Evolutionary conservation across 768 basidiomycete genomes (phyloP).

Genomic region (Tulasnella sp.): DNA sequence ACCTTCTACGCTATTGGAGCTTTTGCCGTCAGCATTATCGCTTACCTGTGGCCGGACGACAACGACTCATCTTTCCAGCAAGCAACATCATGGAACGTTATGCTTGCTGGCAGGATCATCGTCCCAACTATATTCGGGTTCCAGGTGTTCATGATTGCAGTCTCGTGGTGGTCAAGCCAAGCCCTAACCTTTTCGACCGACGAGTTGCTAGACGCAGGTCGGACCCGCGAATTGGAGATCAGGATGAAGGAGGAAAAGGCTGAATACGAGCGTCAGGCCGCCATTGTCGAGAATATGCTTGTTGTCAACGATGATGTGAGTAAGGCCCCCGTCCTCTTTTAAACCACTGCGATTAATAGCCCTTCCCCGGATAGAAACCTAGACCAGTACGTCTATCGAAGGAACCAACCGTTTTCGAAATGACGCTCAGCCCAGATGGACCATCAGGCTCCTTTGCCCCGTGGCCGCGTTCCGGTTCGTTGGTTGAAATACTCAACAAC

Average conservation of each 20-base stretch:
- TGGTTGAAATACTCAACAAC: constrained; percentile 3
- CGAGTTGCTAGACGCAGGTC: constrained; percentile 19
- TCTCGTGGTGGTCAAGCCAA: constrained; percentile 25
- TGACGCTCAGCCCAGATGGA: neutral
- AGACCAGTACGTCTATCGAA: neutral
- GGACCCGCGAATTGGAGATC: neutral
- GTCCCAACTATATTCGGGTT: constrained; percentile 18
- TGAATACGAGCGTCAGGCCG: neutral
- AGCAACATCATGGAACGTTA: neutral
- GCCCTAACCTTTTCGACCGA: constrained; percentile 30
- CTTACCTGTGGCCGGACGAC: constrained; percentile 26
- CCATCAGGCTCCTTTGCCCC: neutral
- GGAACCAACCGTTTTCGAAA: neutral
- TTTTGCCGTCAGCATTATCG: constrained; percentile 27
- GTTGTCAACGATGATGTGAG: neutral
- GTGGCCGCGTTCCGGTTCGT: neutral
- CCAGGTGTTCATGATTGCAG: constrained; percentile 21
- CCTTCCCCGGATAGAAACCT: neutral
- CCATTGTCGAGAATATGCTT: constrained; percentile 6
- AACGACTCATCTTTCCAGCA: neutral
- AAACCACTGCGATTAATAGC: neutral
- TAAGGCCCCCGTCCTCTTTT: neutral
- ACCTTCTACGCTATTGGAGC: constrained; percentile 26
- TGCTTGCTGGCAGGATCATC: constrained; percentile 7
- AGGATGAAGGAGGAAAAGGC: constrained; percentile 14